Percentiles rank a stretch among this genome's conserved stretches.
Evolutionary conservation across 805 yeast genomes (phyloP).

Genomic region (Isabelozyma heimii): DNA sequence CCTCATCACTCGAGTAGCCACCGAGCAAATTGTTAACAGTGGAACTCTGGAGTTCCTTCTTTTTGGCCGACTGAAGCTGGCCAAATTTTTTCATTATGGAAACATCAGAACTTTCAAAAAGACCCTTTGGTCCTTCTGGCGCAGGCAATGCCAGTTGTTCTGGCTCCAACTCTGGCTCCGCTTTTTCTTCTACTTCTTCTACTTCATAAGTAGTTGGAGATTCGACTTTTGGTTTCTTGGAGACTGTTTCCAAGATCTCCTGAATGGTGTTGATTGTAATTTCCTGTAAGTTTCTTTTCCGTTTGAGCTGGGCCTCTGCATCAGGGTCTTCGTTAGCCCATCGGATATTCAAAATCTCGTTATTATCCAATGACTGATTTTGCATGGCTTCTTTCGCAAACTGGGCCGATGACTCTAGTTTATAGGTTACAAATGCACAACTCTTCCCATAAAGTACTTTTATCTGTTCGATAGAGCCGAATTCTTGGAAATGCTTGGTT

Average conservation of each 20-base stretch:
- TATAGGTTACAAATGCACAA: constrained; percentile 77
- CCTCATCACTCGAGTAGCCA: constrained; percentile 8
- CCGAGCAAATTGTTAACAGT: background rate
- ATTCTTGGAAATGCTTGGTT: constrained; percentile 55
- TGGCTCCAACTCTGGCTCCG: constrained; percentile 4
- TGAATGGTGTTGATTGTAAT: constrained; percentile 53
- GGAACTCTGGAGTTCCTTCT: background rate
- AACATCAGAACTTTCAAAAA: background rate
- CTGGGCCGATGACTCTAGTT: constrained; percentile 73
- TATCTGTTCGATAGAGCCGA: constrained; percentile 73
- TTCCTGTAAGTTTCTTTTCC: constrained; percentile 48
- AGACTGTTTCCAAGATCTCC: constrained; percentile 31
- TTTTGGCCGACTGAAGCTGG: background rate
- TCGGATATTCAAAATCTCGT: constrained; percentile 65
- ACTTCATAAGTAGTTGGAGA: constrained; percentile 11
- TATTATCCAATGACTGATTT: constrained; percentile 63
- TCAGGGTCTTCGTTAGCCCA: constrained; percentile 94
- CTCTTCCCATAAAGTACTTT: constrained; percentile 59
- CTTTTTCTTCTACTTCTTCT: constrained; percentile 15
- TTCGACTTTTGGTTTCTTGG: constrained; percentile 8
- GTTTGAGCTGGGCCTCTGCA: constrained; percentile 56
- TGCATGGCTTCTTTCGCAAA: constrained; percentile 96
- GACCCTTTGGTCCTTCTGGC: constrained; percentile 10
- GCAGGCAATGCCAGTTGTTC: constrained; percentile 2
- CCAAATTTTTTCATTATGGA: background rate